Base-by-base conservation (phyloP, 2,329 filamentous ascomycete genomes). In the Kalaharituber pfeilii region DNA sequence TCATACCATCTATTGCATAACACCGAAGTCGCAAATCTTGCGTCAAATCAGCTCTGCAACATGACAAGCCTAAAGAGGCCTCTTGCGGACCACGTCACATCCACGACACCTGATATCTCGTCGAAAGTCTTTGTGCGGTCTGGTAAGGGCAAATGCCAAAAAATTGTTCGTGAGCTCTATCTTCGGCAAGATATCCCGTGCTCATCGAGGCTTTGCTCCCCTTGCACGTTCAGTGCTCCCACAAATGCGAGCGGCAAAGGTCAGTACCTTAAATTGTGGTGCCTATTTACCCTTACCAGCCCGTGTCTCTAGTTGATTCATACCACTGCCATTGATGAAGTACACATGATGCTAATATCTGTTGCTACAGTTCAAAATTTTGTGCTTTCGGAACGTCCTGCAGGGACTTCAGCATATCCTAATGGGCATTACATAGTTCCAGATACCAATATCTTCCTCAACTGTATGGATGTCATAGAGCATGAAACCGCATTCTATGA, bases 81-180 rank as follows among this genome's bases (percentile, higher is more conserved):
- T n/a, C n/a, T n/a, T n/a, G n/a, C n/a, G n/a, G n/a, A n/a, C n/a
- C n/a, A n/a, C n/a, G n/a, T n/a, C n/a, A n/a, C n/a, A 57, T 75
- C 80, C 27, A 74, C 42, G 22, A 47, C 24, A 2, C 3, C 81
- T 49, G 94, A 84, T 66, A 82, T 96, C 60, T 89, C 87, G 28
- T 95, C 84, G 77, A 98, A 96, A 72, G 80, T 93, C 64, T 98
- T 93, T 67, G 85, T 98, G 60, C 79, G 91, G 57, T 95, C 91
- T 25, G 94, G 89, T 49, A 88, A 86, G 70, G 91, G 91, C 69
- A 95, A 95, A 72, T 89, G 96, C 57, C 91, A 96, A 69, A 98
- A 98, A n/a, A 93, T 98, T 66, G 91, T 98, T 62, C 81, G 88
- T 65, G 91, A 98, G 73, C 77, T 96, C 59, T 98, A 98, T 70